phyloP scores from a whole-genome alignment of 192 early-diverging fungal genomes.

The Chytriomyces hyalinus region DNA sequence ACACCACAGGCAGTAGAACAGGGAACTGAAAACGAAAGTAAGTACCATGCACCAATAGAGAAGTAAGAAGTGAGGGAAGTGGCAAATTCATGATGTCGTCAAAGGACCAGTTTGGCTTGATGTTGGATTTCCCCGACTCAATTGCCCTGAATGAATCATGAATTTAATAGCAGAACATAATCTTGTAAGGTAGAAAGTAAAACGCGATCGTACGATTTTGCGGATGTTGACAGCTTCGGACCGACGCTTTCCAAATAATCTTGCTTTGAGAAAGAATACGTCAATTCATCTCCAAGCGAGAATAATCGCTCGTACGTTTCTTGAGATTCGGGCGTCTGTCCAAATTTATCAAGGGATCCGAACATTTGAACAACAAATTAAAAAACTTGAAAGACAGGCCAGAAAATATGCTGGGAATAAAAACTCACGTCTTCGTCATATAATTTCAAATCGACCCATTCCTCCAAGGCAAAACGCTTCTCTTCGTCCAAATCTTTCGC shows the following conservation, averaged over 20 bases:
- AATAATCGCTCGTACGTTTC: slow-evolving; percentile 32
- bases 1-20: no score
- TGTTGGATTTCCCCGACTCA: slow-evolving; percentile 19
- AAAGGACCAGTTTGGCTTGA: slow-evolving; percentile 29
- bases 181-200: background rate
- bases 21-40: background rate
- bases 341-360: background rate
- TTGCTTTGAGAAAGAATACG: slow-evolving; percentile 22
- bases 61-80: slow-evolving; percentile 34
- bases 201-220: slow-evolving; percentile 15
- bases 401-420: slow-evolving; percentile 14
- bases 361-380: background rate
- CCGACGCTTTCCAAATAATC: slow-evolving; percentile 33
- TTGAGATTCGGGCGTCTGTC: slow-evolving; percentile 24
- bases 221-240: slow-evolving; percentile 25
- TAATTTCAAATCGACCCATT: slow-evolving; percentile 32
- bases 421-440: slow-evolving; percentile 30
- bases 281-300: slow-evolving; percentile 33
- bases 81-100: slow-evolving; percentile 38
- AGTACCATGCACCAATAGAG: slow-evolving; percentile 46
- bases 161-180: background rate
- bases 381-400: background rate
- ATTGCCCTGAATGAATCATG: slow-evolving; percentile 5
- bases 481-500: slow-evolving; percentile 37
- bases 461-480: slow-evolving; percentile 39